phyloP scores from a whole-genome alignment of 176 grass and related monocot species.

The Aegilops speltoides region DNA sequence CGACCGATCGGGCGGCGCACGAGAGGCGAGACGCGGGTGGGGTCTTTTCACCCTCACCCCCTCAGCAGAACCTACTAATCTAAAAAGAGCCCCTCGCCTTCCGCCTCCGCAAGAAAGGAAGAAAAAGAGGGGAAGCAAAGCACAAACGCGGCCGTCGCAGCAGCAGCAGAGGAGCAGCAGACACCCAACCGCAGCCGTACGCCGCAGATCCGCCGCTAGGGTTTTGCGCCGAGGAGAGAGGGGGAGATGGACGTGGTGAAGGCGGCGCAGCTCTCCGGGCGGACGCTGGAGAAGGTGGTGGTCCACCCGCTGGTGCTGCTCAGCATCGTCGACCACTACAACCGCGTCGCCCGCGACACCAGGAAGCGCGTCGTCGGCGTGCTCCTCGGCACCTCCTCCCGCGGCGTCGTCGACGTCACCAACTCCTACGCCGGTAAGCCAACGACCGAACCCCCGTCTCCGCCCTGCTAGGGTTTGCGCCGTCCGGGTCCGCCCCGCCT shows the following conservation, averaged over 20 bases:
- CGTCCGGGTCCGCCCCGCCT: not conserved
- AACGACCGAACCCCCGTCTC: not conserved
- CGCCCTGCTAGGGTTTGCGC: conserved; percentile 19
- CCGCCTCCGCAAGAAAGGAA: conserved; percentile 48
- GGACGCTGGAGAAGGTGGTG: conserved; percentile 82
- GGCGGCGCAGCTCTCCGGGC: conserved; percentile 78
- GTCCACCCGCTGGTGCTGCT: conserved; percentile 94
- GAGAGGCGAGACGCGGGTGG: too few relatives aligned
- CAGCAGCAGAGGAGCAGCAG: not conserved
- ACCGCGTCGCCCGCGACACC: conserved; percentile 90
- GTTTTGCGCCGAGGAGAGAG: conserved; percentile 3
- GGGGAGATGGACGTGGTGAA: conserved; percentile 88
- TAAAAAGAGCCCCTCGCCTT: conserved; percentile 3
- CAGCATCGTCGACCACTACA: conserved; percentile 99
- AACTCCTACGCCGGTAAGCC: conserved; percentile 90
- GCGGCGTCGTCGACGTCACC: conserved; percentile 82
- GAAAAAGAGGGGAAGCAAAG: conserved; percentile 35
- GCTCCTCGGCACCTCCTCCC: conserved; percentile 76
- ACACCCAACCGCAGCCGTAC: not conserved
- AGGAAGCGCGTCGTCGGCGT: conserved; percentile 94
- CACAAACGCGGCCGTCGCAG: conserved; percentile 18
- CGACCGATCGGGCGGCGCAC: not conserved
- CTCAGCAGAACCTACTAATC: not conserved
- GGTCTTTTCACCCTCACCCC: not conserved
- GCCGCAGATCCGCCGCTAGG: conserved; percentile 38